Conservation (phyloP, 305 asterid species). For the Ajuga reptans region DNA sequence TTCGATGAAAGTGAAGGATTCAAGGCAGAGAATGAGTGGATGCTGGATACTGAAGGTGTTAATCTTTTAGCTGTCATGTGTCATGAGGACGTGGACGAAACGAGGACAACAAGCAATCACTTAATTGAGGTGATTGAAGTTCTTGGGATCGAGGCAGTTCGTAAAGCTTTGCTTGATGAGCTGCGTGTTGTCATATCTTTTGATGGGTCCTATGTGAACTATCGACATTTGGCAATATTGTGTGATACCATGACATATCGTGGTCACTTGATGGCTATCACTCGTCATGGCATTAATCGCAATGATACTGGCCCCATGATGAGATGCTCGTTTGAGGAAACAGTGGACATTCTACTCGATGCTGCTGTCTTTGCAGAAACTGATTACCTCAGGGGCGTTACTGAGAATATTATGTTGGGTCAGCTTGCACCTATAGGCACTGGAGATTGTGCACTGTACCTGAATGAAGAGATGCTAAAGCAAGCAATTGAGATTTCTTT, state of each 20-base stretch:
- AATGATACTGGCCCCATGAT: slow-evolving; percentile 97
- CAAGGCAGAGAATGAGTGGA: slow-evolving; percentile 88
- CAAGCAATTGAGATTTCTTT: slow-evolving; percentile 82
- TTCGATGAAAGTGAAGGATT: slow-evolving; percentile 81
- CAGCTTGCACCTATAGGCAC: slow-evolving; percentile 99
- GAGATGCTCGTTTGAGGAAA: slow-evolving; percentile 98
- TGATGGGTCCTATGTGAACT: slow-evolving; percentile 94
- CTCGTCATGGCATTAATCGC: slow-evolving; percentile 92
- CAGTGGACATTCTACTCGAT: slow-evolving; percentile 95
- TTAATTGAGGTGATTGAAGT: slow-evolving; percentile 91
- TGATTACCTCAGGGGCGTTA: slow-evolving; percentile 79
- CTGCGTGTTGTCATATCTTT: slow-evolving; percentile 92
- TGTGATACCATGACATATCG: slow-evolving; percentile 98
- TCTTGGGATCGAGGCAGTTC: slow-evolving; percentile 97
- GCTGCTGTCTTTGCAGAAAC: slow-evolving; percentile 94
- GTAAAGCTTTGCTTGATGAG: slow-evolving; percentile 83
- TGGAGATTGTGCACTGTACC: slow-evolving; percentile 72
- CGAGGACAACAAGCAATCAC: slow-evolving; percentile 93
- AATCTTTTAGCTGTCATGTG: slow-evolving; percentile 89
- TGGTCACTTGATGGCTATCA: slow-evolving; percentile 97
- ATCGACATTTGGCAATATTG: slow-evolving; percentile 83
- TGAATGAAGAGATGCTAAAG: slow-evolving; percentile 88
- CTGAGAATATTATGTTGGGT: slow-evolving; percentile 92
- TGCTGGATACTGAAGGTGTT: slow-evolving; percentile 96
- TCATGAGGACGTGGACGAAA: slow-evolving; percentile 89